Base-by-base conservation (phyloP, 2,329 filamentous ascomycete species). In the Colletotrichum spaethianum region DNA sequence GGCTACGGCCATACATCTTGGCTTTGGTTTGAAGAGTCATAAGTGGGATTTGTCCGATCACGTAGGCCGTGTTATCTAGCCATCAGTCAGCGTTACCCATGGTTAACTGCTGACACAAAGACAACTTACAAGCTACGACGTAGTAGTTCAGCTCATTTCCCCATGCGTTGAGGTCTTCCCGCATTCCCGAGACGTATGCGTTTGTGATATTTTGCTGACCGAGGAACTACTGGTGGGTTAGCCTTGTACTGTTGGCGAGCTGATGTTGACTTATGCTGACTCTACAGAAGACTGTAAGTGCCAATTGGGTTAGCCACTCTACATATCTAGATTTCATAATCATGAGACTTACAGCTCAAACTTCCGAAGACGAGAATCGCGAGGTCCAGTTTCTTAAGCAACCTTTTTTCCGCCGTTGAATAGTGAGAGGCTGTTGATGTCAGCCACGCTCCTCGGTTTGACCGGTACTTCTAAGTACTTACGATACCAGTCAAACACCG, bases 401-500 rank as follows among this genome's bases (percentile, higher is more conserved):
- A 71, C 53, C 74, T 78, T 23, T 74, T 73, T 56, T 79, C 78
- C 8, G 76, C 75, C 1, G 36, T 23, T 16, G 78, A 73, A 26
- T 79, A 79, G 36, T 78, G 73, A 0, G 77, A 77, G 50, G 78
- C 75, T 78, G 23, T 16, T 36, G 20, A 44, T 4, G 48, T 62
- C 23, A 62, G 36, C 23, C 4, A 20, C 20, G 16, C 14, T 12
- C 59, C 26, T n/a, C 14, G 7, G 69, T 18, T n/a, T n/a, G 16
- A 14, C 11, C n/a, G 8, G n/a, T 12, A 28, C 11, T 5, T 9
- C 18, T 12, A 8, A 42, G 3, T 26, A 76, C 76, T 62, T 56
- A 79, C 77, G 77, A 44, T 79, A 79, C 77, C 77, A 79, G 65
- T 79, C 76, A 69, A 79, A 79, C 20, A 79, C 77, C 4, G 76